phyloP scores from a whole-genome alignment of 768 basidiomycete species.

The Tephrocybe sp. region DNA sequence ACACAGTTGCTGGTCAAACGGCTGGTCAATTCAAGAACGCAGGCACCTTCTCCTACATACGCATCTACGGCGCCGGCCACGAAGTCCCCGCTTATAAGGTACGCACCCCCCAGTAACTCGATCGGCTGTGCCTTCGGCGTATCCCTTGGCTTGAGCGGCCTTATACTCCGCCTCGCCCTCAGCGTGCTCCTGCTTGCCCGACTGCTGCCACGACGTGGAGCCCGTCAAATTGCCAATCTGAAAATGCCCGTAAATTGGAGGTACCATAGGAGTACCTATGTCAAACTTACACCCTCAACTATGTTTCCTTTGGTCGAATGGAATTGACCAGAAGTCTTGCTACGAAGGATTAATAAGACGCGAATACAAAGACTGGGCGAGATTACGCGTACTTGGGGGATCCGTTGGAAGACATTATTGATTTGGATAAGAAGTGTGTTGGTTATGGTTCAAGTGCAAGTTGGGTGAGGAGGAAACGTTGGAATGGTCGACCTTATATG shows the following conservation, averaged over 20 bases:
- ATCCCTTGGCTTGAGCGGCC: constrained; percentile 48
- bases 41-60: constrained; percentile 53
- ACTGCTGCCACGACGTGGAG: constrained; percentile 39
- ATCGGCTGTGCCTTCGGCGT: constrained; percentile 46
- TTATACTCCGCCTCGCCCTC: constrained; percentile 49
- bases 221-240: constrained; percentile 48
- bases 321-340: constrained; percentile 41
- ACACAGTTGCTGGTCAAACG: constrained; percentile 46
- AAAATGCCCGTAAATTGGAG: background rate
- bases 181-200: constrained; percentile 53
- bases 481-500: constrained; percentile 10
- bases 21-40: constrained; percentile 60
- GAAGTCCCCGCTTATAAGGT: constrained; percentile 48
- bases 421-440: background rate
- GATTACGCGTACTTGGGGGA: constrained; percentile 19
- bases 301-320: constrained; percentile 41
- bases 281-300: constrained; percentile 21
- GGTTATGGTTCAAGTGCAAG: background rate
- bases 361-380: background rate
- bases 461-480: background rate
- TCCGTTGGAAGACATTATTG: constrained; percentile 18
- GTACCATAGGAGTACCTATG: background rate
- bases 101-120: constrained; percentile 19
- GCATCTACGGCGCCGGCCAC: constrained; percentile 47
- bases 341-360: constrained; percentile 12